Evolutionary conservation across 495 filamentous ascomycete genomes (phyloP).

Genomic region (Lasiosphaeria ovina): DNA sequence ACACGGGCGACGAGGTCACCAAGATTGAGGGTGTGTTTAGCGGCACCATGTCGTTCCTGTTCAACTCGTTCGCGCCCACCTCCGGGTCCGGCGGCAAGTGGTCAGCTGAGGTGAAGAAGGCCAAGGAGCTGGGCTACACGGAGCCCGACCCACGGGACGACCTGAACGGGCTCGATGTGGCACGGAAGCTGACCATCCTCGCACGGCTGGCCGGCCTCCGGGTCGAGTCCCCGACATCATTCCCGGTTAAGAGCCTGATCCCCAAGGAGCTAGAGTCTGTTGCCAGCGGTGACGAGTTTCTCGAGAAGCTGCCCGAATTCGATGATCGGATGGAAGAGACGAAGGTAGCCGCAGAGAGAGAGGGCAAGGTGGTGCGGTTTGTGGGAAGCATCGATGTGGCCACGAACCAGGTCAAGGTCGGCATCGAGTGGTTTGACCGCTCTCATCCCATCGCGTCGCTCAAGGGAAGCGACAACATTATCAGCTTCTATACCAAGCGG

Average conservation of each 20-base stretch:
- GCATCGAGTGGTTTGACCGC: slow-evolving; percentile 79
- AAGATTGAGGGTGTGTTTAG: slow-evolving; percentile 96
- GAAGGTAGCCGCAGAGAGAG: slow-evolving; percentile 72
- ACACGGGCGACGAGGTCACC: slow-evolving; percentile 82
- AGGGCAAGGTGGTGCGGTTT: slow-evolving; percentile 90
- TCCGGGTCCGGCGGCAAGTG: slow-evolving; percentile 69
- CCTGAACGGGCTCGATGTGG: slow-evolving; percentile 93
- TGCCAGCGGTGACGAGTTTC: slow-evolving; percentile 74
- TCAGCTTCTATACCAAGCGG: slow-evolving; percentile 94
- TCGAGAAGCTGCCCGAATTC: slow-evolving; percentile 70
- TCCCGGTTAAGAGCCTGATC: slow-evolving; percentile 90
- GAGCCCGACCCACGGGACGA: slow-evolving; percentile 96
- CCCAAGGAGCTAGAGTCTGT: slow-evolving; percentile 76
- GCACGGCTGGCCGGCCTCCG: slow-evolving; percentile 77
- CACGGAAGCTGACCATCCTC: slow-evolving; percentile 92
- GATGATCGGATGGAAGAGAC: slow-evolving; percentile 80
- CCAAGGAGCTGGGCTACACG: slow-evolving; percentile 92
- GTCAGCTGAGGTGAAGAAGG: slow-evolving; percentile 83
- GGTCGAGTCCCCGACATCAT: slow-evolving; percentile 73
- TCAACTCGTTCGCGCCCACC: slow-evolving; percentile 87
- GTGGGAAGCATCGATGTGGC: slow-evolving; percentile 88
- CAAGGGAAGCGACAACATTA: slow-evolving; percentile 97
- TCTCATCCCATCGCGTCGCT: slow-evolving; percentile 85
- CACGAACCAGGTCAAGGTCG: slow-evolving; percentile 76
- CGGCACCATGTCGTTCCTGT: slow-evolving; percentile 93